Conservation (phyloP, 208 protist genomes). For the Crithidia mellificae region DNA sequence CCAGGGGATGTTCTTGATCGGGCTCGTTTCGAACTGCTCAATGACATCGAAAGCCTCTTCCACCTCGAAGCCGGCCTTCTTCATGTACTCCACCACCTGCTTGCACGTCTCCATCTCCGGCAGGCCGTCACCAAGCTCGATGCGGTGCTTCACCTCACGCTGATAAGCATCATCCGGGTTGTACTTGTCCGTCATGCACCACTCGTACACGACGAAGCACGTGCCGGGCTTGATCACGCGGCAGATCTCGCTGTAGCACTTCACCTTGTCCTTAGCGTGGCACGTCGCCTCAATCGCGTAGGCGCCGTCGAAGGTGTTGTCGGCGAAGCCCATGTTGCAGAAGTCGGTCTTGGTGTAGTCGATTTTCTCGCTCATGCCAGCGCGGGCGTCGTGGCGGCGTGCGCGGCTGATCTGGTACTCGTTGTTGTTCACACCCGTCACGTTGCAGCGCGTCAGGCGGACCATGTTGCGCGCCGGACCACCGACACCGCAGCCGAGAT, state of each 20-base stretch:
- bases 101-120: conserved; percentile 86
- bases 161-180: conserved; percentile 90
- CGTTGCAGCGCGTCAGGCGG: conserved; percentile 91
- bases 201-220: conserved; percentile 95
- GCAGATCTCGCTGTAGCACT: conserved; percentile 93
- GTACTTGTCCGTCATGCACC: conserved; percentile 95
- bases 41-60: conserved; percentile 77
- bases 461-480: conserved; percentile 95
- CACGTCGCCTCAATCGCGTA: conserved; percentile 98
- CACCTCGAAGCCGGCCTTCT: conserved; percentile 92
- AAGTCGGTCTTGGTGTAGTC: conserved; percentile 94
- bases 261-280: conserved; percentile 93
- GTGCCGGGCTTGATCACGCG: conserved; percentile 94
- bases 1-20: conserved; percentile 87
- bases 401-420: conserved; percentile 95
- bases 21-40: conserved; percentile 58
- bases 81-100: conserved; percentile 81
- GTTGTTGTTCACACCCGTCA: conserved; percentile 98
- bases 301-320: conserved; percentile 93
- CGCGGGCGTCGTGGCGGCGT: conserved; percentile 68
- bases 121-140: conserved; percentile 95
- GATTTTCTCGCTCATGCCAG: conserved; percentile 75
- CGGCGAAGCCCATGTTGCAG: conserved; percentile 88
- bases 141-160: conserved; percentile 87
- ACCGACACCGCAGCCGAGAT: conserved; percentile 97